Evolutionary conservation across 176 grass and related monocot species (phyloP).

Genomic region (Zoysia pacifica): DNA sequence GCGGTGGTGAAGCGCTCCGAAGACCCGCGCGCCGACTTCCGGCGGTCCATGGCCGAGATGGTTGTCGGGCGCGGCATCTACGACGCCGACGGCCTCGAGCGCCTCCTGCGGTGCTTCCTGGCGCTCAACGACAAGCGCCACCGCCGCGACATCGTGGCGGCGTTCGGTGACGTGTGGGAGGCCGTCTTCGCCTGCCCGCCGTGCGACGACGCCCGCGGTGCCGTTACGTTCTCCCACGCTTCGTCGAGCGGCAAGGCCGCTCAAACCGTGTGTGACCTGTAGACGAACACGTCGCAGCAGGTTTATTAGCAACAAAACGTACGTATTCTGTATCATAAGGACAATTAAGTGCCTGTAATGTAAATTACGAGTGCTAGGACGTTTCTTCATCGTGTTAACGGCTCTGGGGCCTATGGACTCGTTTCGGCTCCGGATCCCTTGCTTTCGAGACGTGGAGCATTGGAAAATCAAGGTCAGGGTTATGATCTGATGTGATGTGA

Average conservation of each 20-base stretch:
- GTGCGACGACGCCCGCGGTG: neutral
- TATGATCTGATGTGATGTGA: slow-evolving; percentile 33
- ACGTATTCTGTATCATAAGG: neutral
- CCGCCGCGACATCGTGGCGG: slow-evolving; percentile 61
- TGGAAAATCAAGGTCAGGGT: neutral
- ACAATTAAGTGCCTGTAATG: neutral
- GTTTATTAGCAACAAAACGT: neutral
- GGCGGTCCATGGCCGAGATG: slow-evolving; percentile 89
- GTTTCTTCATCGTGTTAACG: slow-evolving; percentile 9
- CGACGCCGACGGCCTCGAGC: slow-evolving; percentile 70
- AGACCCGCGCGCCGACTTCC: slow-evolving; percentile 78
- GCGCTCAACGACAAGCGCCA: slow-evolving; percentile 72
- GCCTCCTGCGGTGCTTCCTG: slow-evolving; percentile 80
- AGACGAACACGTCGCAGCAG: neutral
- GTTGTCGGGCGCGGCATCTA: slow-evolving; percentile 77
- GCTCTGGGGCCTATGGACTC: too few species aligned
- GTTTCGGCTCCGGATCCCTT: too few species aligned
- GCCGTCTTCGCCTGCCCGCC: slow-evolving; percentile 46
- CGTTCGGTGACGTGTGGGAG: slow-evolving; percentile 85
- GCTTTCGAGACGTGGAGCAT: neutral
- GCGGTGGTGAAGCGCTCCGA: slow-evolving; percentile 87
- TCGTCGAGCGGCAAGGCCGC: slow-evolving; percentile 6
- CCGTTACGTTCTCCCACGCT: neutral
- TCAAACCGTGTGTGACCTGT: neutral
- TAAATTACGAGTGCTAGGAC: slow-evolving; percentile 28